Conservation (phyloP, 768 basidiomycete genomes). For the Brasilioporus rufonigricans region DNA sequence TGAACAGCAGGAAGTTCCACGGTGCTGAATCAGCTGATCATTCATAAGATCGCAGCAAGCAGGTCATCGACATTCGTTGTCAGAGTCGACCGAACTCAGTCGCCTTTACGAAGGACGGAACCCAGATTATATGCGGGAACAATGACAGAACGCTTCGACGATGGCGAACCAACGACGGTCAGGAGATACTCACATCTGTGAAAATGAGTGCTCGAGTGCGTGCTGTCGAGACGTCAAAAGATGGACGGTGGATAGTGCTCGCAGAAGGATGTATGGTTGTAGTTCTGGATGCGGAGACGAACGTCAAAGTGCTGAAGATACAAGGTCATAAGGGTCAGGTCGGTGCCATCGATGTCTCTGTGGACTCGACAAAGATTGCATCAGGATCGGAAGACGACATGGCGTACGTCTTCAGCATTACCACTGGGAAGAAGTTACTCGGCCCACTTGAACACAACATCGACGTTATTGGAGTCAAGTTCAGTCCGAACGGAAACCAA, state of each 20-base stretch:
- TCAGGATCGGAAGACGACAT: background rate
- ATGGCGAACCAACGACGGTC: background rate
- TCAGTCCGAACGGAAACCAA: background rate
- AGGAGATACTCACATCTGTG: background rate
- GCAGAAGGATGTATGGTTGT: background rate
- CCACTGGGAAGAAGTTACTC: background rate
- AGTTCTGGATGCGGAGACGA: background rate
- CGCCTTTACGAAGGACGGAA: background rate
- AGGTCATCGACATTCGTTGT: background rate
- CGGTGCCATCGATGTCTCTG: background rate
- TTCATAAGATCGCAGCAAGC: background rate
- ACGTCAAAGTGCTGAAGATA: background rate
- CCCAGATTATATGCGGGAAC: background rate
- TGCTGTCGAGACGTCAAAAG: background rate
- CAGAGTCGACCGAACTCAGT: background rate
- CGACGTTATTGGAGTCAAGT: background rate
- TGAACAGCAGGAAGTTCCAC: background rate
- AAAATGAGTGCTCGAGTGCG: background rate
- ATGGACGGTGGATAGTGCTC: background rate
- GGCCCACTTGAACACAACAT: background rate
- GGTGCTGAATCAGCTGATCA: background rate
- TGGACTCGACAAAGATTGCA: background rate
- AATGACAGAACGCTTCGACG: background rate
- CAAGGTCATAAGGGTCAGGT: background rate
- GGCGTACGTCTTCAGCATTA: background rate